A percentile compares a stretch with the other conserved stretches of the same genome.
phyloP scores from a whole-genome alignment of 116 monocot species.

The Iris pallida region DNA sequence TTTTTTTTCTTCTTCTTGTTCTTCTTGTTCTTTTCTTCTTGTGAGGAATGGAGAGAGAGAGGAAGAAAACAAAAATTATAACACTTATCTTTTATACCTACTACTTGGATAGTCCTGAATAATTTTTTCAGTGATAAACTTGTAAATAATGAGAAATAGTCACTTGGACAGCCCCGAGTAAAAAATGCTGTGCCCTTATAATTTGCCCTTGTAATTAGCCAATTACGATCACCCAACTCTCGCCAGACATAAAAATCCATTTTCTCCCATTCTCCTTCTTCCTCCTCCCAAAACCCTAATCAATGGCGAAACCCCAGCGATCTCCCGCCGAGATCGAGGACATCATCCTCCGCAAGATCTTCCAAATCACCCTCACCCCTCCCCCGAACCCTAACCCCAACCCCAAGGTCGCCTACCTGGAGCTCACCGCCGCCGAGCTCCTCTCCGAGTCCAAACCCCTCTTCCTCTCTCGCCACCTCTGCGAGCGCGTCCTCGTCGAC shows the following conservation, averaged over 20 bases:
- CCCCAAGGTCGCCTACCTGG: slow-evolving; percentile 51
- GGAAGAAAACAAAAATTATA: no score
- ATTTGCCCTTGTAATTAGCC: no score
- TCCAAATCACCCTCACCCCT: slow-evolving; percentile 49
- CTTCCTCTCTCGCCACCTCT: slow-evolving; percentile 46
- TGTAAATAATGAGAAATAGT: no score
- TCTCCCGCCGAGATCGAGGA: slow-evolving; percentile 87
- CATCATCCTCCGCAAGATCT: slow-evolving; percentile 91
- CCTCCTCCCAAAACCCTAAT: not conserved
- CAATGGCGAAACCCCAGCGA: slow-evolving; percentile 70
- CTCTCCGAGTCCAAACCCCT: slow-evolving; percentile 76
- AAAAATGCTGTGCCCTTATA: no score
- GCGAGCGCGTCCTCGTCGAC: slow-evolving; percentile 69
- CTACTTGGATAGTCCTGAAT: no score
- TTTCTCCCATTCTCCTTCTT: not conserved
- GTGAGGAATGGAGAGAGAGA: no score
- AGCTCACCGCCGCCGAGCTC: slow-evolving; percentile 90
- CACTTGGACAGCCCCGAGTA: no score
- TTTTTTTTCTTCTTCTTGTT: no score
- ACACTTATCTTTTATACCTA: no score
- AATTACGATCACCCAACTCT: not conserved
- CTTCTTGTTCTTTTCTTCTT: no score
- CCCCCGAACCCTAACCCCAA: slow-evolving; percentile 17
- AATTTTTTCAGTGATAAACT: no score
- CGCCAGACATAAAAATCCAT: not conserved